These are phyloP conservation scores for Lolium rigidum DNA, from an alignment of 176 grass and related monocot genomes.

Conservation along the genomic window DNA sequence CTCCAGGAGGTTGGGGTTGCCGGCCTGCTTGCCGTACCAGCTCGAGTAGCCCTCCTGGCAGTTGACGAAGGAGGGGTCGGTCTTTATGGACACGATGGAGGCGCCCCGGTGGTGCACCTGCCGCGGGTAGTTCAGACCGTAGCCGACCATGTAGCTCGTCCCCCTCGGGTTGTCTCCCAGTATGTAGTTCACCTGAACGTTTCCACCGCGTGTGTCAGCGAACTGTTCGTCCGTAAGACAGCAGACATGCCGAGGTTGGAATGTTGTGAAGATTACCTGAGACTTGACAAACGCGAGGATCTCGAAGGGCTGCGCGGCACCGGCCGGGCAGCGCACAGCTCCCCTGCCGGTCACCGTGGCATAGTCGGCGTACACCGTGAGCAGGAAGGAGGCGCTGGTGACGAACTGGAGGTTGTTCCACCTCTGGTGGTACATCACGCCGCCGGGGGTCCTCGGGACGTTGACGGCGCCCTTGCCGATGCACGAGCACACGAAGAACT, in stretches of 20 bases:
- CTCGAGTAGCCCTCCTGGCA: constrained; percentile 68
- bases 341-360: constrained; percentile 41
- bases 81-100: constrained; percentile 79
- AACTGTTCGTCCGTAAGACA: too few species aligned
- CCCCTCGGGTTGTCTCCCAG: constrained; percentile 86
- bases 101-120: constrained; percentile 94
- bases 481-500: constrained; percentile 93
- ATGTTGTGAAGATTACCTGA: constrained; percentile 41
- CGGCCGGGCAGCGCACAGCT: constrained; percentile 55
- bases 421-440: constrained; percentile 80
- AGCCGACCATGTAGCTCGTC: constrained; percentile 97
- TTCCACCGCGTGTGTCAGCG: too few species aligned
- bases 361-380: constrained; percentile 85
- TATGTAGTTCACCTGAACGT: constrained; percentile 76
- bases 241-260: background rate
- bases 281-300: constrained; percentile 76
- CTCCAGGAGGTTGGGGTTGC: constrained; percentile 77
- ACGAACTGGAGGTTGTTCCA: constrained; percentile 99
- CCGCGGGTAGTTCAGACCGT: constrained; percentile 67
- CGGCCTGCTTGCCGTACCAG: constrained; percentile 60
- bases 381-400: constrained; percentile 79
- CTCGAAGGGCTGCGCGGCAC: constrained; percentile 47
- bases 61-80: constrained; percentile 65
- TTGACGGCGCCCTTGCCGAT: constrained; percentile 64
- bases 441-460: constrained; percentile 78